Base-by-base conservation (phyloP, 1,284 basidiomycete genomes). In the Afroboletus lepidellus region DNA sequence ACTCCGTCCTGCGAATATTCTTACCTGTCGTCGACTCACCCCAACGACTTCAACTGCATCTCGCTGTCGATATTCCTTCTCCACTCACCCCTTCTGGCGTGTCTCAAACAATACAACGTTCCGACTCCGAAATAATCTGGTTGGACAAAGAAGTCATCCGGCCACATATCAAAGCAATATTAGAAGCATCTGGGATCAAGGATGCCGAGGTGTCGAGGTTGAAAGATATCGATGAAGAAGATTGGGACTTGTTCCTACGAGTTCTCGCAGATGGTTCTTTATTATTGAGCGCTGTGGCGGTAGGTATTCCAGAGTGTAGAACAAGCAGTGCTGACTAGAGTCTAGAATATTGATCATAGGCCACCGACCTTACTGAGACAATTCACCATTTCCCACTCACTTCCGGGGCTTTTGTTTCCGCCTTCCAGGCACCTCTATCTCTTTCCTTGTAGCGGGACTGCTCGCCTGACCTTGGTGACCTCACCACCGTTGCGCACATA, bases 11-110 rank as follows among this genome's bases (percentile, higher is more conserved):
- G 29, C 85, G 93, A 23, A 82, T 97, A 63, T 96, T 93, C 70
- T 75, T 90, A 24, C 89, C 93, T 5, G 89, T 97, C 18, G 73
- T 97, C 23, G 94, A 97, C 69, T 84, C 87, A 24, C 92, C 92
- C 13, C 81, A 87, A 59, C 81, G 85, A 65, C 80, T 97, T 46
- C 92, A 95, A 66, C 79, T 96, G 8, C 91, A 92, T 66, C 83
- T 86, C 13, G 79, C 88, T 2, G 67, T 93, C 42, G 86, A 91
- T 61, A 67, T 83, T 3, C 83, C 76, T 60, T 79, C 80, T 39
- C 78, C 82, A 24, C 60, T 80, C 8, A 76, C 78, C n/a, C 72
- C 66, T 62, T 41, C 41, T 6, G 16, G 34, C 18, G 25, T 27
- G n/a, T 52, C 47, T 44, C 62, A 55, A 15, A 18, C 52, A 21